Base-by-base conservation (phyloP, 23 red algal species). In the Chondrus crispus region DNA sequence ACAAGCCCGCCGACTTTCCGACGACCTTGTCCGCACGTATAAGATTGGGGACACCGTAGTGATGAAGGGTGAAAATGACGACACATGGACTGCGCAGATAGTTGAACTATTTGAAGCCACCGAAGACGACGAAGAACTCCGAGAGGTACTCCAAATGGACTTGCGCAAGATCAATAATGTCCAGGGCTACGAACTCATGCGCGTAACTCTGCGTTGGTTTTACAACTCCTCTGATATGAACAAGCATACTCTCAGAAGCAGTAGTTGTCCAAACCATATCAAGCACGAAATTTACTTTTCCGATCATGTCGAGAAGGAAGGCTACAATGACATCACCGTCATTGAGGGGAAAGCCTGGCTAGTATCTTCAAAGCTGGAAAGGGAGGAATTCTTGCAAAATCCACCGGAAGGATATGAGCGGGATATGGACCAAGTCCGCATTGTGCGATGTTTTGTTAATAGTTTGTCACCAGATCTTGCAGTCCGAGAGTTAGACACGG, bases 171-270 rank as follows among this genome's bases (percentile, higher is more conserved):
- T 32, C 7, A 66, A 22, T 66, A 32, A 32, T 33, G 69, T 73
- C 41, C 62, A 47, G 45, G 63, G 69, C 13, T 87, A 87, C 39
- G 84, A 87, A 66, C 66, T 72, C 50, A 87, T 74, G 42, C 45
- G 87, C 32, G 78, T 69, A 28, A 90, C 87, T 14, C 49, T 90
- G 74, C 87, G 87, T 54, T 90, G 87, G 87, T 90, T 90, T 53
- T 90, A 90, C 60, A 81, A 81, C 43, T 45, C 40, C 24, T 47
- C 30, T 5, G 87, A 90, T 36, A 81, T 81, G 74, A 39, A 80
- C 13, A 4, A 46, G 14, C 19, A 24, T 43, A 81, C 69, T 28
- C 20, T 90, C 18, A 57, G 50, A 62, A 66, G 54, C 13, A 37
- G 42, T 20, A 66, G 36, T 9, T 57, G 50, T 49, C 87, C 87